Percentiles rank a stretch among this genome's conserved stretches.
Evolutionary conservation across 1,284 basidiomycete species (phyloP).

Genomic region (Ceratobasidium sp.): DNA sequence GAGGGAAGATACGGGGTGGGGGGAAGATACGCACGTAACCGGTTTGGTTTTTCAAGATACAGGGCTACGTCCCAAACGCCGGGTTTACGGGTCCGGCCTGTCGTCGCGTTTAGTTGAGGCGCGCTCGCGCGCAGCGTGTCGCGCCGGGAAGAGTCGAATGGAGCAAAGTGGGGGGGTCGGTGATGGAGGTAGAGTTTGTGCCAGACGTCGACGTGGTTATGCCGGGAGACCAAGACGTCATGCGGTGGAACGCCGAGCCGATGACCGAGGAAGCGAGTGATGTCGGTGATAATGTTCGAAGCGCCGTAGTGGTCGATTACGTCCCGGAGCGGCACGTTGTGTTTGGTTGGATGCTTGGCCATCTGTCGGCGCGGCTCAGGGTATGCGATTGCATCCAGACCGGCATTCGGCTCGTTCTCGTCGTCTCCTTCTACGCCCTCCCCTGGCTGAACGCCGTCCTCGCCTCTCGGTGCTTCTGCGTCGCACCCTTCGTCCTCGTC

Average conservation of each 20-base stretch:
- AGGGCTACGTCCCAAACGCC: constrained; percentile 25
- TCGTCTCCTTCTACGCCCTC: background rate
- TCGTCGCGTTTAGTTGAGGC: background rate
- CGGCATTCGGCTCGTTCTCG: background rate
- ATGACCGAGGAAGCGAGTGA: background rate
- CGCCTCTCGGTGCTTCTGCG: too few species aligned
- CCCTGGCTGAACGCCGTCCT: background rate
- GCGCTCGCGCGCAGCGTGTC: constrained; percentile 14
- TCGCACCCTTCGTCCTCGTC: background rate
- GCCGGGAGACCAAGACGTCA: background rate
- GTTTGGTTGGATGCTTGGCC: constrained; percentile 20
- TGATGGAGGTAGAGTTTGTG: constrained; percentile 33
- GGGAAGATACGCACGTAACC: background rate
- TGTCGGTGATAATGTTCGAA: background rate
- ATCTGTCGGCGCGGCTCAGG: constrained; percentile 2
- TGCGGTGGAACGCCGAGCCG: background rate
- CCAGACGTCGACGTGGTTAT: constrained; percentile 22
- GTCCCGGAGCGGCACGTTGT: background rate
- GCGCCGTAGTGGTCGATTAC: constrained; percentile 9
- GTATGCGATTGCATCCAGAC: background rate
- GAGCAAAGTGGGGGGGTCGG: constrained; percentile 18
- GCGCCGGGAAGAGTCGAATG: background rate
- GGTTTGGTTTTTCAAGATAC: constrained; percentile 1
- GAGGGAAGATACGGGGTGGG: too few species aligned
- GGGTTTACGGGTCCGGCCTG: background rate